Conservation (phyloP, 306 rosid genomes). For the Cercis canadensis region DNA sequence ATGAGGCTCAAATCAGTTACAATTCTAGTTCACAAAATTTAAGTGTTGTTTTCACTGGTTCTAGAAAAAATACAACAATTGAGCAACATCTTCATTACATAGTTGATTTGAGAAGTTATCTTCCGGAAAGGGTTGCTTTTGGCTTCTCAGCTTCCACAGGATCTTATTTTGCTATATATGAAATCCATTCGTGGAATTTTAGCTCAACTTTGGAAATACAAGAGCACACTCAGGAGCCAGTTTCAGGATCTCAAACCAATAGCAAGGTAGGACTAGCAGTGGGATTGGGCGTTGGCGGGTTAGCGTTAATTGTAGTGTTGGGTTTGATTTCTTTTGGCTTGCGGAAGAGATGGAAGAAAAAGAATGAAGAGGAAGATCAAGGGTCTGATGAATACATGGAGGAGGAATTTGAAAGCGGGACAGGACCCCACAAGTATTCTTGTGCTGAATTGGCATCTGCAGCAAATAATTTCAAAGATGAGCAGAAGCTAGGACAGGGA, state of each 20-base stretch:
- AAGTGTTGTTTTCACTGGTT: slow-evolving; percentile 32
- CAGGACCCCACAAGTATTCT: slow-evolving; percentile 17
- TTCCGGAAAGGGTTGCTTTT: slow-evolving; percentile 35
- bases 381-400: background rate
- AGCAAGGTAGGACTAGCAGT: background rate
- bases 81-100: background rate
- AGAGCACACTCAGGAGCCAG: background rate
- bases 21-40: slow-evolving; percentile 31
- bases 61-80: background rate
- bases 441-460: background rate
- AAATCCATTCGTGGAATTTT: background rate
- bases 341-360: background rate
- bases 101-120: slow-evolving; percentile 26
- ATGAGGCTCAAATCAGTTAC: slow-evolving; percentile 45
- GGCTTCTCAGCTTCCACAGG: slow-evolving; percentile 33
- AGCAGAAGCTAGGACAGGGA: too few relatives aligned
- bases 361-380: background rate
- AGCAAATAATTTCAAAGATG: slow-evolving; percentile 8
- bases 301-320: background rate
- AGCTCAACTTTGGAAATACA: background rate
- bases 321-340: background rate
- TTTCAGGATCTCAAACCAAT: background rate
- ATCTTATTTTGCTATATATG: background rate
- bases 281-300: background rate
- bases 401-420: slow-evolving; percentile 6